phyloP scores from a whole-genome alignment of 371 early-diverging fungal species.

The Lichtheimia ramosa region DNA sequence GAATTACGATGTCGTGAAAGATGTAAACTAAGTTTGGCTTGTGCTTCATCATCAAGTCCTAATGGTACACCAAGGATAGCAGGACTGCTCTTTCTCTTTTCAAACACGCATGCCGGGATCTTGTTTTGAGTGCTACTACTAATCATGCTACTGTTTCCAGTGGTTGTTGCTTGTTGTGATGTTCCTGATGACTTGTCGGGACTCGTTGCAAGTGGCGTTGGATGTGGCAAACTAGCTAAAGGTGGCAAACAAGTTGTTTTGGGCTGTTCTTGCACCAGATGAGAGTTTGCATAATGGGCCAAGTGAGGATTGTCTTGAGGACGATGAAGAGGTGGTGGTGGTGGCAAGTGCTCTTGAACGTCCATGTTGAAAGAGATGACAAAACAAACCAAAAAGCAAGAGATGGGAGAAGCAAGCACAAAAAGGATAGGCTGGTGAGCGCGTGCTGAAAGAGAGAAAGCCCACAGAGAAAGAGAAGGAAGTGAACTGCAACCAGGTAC shows the following conservation, averaged over 20 bases:
- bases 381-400: slow-evolving; percentile 1
- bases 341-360: slow-evolving; percentile 17
- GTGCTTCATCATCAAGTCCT: slow-evolving; percentile 28
- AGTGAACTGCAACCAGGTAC: slow-evolving; percentile 1
- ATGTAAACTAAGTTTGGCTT: slow-evolving; percentile 27
- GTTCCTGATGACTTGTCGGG: too few species aligned
- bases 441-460: slow-evolving; percentile 5
- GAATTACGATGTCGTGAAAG: slow-evolving; percentile 45
- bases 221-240: too few species aligned
- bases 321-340: not conserved
- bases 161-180: too few species aligned
- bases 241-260: too few species aligned
- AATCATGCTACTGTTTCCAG: too few species aligned
- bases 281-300: too few species aligned
- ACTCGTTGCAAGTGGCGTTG: too few species aligned
- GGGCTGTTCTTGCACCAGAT: too few species aligned
- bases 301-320: too few species aligned
- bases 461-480: not conserved
- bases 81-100: slow-evolving; percentile 48
- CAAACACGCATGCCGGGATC: slow-evolving; percentile 15
- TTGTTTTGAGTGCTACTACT: too few species aligned
- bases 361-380: slow-evolving; percentile 9
- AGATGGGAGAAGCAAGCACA: not conserved
- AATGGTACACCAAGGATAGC: slow-evolving; percentile 44
- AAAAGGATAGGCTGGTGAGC: not conserved